Conservation (phyloP, 108 stramenopile species). For the Pelagomonas calceolata region DNA sequence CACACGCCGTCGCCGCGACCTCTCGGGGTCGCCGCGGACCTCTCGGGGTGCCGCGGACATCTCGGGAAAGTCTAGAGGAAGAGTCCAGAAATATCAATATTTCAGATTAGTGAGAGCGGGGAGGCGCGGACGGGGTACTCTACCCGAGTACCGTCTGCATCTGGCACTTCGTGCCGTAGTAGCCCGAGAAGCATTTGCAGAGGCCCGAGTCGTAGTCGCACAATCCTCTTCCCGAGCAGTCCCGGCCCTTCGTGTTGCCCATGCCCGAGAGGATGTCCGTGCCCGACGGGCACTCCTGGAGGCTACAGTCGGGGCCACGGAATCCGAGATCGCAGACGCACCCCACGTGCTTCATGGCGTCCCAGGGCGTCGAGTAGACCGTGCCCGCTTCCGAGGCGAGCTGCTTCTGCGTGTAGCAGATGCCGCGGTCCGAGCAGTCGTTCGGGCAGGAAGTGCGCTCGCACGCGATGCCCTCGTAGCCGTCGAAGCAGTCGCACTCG, state of each 20-base stretch:
- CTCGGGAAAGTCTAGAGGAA: too few species aligned
- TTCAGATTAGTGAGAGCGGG: too few species aligned
- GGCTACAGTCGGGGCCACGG: constrained; percentile 70
- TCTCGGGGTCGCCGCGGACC: too few species aligned
- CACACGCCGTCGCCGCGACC: too few species aligned
- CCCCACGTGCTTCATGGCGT: constrained; percentile 61
- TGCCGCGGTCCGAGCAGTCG: constrained; percentile 55
- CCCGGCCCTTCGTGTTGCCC: constrained; percentile 51
- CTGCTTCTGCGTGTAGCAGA: constrained; percentile 55
- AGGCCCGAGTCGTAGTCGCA: constrained; percentile 56
- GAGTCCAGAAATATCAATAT: too few species aligned
- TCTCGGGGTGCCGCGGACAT: too few species aligned
- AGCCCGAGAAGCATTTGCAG: constrained; percentile 63
- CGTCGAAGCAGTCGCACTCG: constrained; percentile 59
- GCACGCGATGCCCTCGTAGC: constrained; percentile 72
- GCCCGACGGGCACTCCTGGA: constrained; percentile 64
- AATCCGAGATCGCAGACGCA: constrained; percentile 72
- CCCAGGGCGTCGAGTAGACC: constrained; percentile 46
- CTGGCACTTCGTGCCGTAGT: constrained; percentile 66
- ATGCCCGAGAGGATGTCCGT: constrained; percentile 50
- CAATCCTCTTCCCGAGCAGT: constrained; percentile 67
- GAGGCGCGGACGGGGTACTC: too few species aligned
- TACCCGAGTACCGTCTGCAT: constrained; percentile 47
- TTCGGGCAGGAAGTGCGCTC: constrained; percentile 54
- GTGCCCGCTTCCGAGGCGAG: constrained; percentile 31